These are phyloP conservation scores for Arthrobotrys iridis DNA, from an alignment of 2,329 filamentous ascomycete genomes.

Conservation along the genomic window DNA sequence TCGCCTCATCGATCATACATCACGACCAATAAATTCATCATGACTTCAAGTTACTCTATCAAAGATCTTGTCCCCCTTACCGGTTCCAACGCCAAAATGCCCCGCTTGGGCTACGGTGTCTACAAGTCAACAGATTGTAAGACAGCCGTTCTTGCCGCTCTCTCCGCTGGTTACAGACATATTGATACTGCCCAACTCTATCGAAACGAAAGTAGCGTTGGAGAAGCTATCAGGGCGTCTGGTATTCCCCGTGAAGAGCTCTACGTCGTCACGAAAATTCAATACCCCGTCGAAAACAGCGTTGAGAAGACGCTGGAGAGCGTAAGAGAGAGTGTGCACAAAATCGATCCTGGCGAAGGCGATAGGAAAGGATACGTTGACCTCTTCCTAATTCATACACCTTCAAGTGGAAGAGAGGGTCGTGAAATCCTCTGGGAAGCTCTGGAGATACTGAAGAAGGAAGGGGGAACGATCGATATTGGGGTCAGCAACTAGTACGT, in stretches of 20 bases:
- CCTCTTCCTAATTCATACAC: constrained; percentile 75
- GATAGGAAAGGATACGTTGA: constrained; percentile 71
- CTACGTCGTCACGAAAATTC: constrained; percentile 77
- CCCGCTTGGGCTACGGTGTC: constrained; percentile 76
- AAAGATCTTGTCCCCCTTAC: constrained; percentile 32
- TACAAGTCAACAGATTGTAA: constrained; percentile 71
- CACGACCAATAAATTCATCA: background rate
- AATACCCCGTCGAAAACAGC: constrained; percentile 65
- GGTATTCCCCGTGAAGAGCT: constrained; percentile 69
- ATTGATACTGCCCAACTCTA: constrained; percentile 77
- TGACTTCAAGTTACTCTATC: constrained; percentile 11
- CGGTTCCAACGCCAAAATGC: constrained; percentile 63
- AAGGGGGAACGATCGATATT: constrained; percentile 72
- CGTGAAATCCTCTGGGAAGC: constrained; percentile 74
- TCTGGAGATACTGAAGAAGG: constrained; percentile 70
- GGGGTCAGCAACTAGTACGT: constrained; percentile 75
- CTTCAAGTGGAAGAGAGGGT: constrained; percentile 67
- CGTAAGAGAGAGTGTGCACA: constrained; percentile 69
- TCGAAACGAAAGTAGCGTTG: constrained; percentile 74
- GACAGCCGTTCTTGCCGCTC: constrained; percentile 69
- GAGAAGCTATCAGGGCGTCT: constrained; percentile 70
- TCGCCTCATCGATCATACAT: background rate
- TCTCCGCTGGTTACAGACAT: constrained; percentile 70
- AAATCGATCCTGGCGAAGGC: constrained; percentile 67
- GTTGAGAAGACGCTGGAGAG: constrained; percentile 70